phyloP scores from a whole-genome alignment of 371 early-diverging fungal genomes.

The Circinella umbellata region DNA sequence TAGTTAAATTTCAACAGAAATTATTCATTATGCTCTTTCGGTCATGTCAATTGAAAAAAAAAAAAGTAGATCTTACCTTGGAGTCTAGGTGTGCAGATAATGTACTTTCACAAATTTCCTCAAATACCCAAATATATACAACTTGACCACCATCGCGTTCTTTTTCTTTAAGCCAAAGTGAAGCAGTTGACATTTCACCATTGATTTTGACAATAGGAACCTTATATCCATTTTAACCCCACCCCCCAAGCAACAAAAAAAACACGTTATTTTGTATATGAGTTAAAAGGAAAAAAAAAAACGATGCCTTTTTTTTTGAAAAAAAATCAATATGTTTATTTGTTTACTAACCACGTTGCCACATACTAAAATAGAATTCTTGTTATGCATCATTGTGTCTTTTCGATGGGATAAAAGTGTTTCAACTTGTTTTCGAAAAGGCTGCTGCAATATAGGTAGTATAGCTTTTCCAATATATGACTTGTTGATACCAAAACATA shows the following conservation, averaged over 20 bases:
- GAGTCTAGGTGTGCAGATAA: conserved; percentile 33
- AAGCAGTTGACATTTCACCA: conserved; percentile 61
- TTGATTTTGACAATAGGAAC: conserved; percentile 57
- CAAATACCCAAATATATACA: conserved; percentile 75
- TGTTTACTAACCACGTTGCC: conserved; percentile 57
- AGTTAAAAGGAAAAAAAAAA: too few relatives aligned
- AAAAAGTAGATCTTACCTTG: conserved; percentile 17
- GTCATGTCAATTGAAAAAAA: background rate
- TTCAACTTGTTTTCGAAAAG: conserved; percentile 42
- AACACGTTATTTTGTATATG: too few relatives aligned
- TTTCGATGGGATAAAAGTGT: conserved; percentile 21
- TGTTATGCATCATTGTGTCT: background rate
- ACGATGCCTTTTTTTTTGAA: background rate
- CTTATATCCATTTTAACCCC: conserved; percentile 20
- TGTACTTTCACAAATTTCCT: conserved; percentile 63
- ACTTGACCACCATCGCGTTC: conserved; percentile 48
- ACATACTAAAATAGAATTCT: conserved; percentile 46
- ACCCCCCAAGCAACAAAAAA: too few relatives aligned
- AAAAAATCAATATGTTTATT: background rate
- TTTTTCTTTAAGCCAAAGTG: conserved; percentile 69
- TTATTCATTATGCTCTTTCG: too few relatives aligned
- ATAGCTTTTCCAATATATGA: conserved; percentile 38
- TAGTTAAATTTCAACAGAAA: too few relatives aligned
- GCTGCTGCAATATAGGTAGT: conserved; percentile 31
- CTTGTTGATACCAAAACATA: conserved; percentile 57